A percentile compares a stretch with the other conserved stretches of the same genome.
phyloP scores from a whole-genome alignment of 1,139 yeast genomes.

The Lodderomyces orthopsilosis region DNA sequence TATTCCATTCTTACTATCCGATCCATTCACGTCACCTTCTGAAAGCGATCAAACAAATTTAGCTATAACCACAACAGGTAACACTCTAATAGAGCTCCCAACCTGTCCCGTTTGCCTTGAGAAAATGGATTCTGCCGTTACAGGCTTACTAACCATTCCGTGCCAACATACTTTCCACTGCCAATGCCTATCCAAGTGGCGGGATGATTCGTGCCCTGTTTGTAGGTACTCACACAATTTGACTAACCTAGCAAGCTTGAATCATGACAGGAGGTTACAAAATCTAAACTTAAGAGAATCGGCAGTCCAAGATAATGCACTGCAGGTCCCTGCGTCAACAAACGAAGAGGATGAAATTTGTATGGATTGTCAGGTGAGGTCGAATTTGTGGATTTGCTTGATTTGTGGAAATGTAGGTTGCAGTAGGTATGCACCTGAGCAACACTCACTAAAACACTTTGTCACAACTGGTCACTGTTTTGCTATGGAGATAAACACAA shows the following conservation, averaged over 20 bases:
- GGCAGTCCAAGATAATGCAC: neutral
- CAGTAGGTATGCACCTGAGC: slow-evolving; percentile 67
- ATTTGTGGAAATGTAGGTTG: slow-evolving; percentile 50
- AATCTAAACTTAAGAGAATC: slow-evolving; percentile 7
- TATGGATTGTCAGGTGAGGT: slow-evolving; percentile 30
- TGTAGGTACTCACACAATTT: slow-evolving; percentile 70
- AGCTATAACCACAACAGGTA: slow-evolving; percentile 3
- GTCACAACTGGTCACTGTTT: slow-evolving; percentile 80
- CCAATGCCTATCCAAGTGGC: slow-evolving; percentile 85
- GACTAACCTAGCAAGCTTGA: slow-evolving; percentile 20
- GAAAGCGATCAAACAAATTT: neutral
- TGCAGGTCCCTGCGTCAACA: neutral
- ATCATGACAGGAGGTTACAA: slow-evolving; percentile 1
- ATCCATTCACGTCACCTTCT: slow-evolving; percentile 57
- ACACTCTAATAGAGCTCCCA: slow-evolving; percentile 61
- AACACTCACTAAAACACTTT: slow-evolving; percentile 84
- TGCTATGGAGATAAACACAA: slow-evolving; percentile 83
- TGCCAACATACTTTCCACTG: slow-evolving; percentile 96
- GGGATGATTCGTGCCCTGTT: slow-evolving; percentile 88
- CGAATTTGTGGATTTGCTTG: slow-evolving; percentile 44
- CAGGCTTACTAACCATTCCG: slow-evolving; percentile 83
- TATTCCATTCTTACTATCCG: slow-evolving; percentile 68
- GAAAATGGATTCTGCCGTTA: slow-evolving; percentile 76
- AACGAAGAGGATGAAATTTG: slow-evolving; percentile 26
- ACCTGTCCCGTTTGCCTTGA: slow-evolving; percentile 94